phyloP scores from a whole-genome alignment of 345 rosid species.

The Cochlearia excelsa region DNA sequence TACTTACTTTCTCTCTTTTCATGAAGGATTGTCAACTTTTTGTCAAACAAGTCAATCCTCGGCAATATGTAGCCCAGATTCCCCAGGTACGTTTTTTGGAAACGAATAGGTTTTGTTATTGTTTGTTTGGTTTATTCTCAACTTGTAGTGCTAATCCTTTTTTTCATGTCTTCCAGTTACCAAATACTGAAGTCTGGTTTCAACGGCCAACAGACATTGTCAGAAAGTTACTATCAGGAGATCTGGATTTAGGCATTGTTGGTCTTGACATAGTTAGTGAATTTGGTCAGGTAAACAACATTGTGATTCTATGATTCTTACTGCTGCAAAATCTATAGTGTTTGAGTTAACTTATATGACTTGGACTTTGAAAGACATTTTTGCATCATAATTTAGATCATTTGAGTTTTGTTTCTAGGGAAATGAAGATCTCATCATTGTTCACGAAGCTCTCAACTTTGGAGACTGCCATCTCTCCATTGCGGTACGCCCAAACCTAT shows the following conservation, averaged over 20 bases:
- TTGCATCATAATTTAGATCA: constrained; percentile 8
- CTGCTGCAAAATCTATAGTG: neutral
- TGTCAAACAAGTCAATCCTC: constrained; percentile 84
- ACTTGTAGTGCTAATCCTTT: constrained; percentile 2
- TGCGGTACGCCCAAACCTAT: constrained; percentile 53
- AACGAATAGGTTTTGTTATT: neutral
- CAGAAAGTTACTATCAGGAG: constrained; percentile 78
- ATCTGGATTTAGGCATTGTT: constrained; percentile 89
- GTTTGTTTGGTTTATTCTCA: neutral
- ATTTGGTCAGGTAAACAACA: constrained; percentile 62
- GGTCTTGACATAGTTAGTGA: constrained; percentile 86
- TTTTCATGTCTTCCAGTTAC: constrained; percentile 43
- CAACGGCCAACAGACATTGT: constrained; percentile 95
- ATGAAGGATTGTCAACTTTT: constrained; percentile 77
- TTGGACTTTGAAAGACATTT: neutral
- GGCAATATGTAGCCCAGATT: constrained; percentile 89
- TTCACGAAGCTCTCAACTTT: constrained; percentile 80
- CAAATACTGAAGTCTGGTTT: constrained; percentile 92
- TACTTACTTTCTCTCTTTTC: constrained; percentile 11
- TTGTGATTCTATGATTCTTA: neutral
- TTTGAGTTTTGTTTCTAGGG: constrained; percentile 48
- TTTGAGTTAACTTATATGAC: constrained; percentile 9
- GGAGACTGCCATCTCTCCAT: constrained; percentile 89
- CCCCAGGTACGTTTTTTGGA: constrained; percentile 53
- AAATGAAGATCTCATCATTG: constrained; percentile 75